Conservation (phyloP, 2,329 filamentous ascomycete species). For the Parasarocladium wereldwijsianum region DNA sequence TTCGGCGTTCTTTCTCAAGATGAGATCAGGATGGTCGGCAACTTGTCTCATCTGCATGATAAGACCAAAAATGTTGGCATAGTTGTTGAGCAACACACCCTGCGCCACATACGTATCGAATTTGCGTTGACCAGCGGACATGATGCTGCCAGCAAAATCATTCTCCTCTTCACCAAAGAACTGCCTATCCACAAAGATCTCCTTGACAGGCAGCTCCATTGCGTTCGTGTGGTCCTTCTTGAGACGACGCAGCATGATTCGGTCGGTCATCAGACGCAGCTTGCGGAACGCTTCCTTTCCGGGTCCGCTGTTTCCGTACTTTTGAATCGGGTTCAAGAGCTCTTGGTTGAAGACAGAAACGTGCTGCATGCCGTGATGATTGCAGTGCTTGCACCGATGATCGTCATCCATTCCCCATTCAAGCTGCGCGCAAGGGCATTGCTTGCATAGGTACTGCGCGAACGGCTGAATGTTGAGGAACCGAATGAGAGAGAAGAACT, state of each 20-base stretch:
- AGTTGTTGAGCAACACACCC: conserved; percentile 90
- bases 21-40: conserved; percentile 87
- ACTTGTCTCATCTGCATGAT: conserved; percentile 99
- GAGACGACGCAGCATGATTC: conserved; percentile 89
- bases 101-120: conserved; percentile 94
- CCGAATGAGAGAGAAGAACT: conserved; percentile 87
- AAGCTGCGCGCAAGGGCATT: conserved; percentile 63
- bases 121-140: conserved; percentile 74
- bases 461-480: conserved; percentile 85
- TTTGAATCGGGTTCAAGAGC: conserved; percentile 69
- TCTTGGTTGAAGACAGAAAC: conserved; percentile 77
- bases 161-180: conserved; percentile 96
- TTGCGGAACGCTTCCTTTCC: conserved; percentile 64
- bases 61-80: conserved; percentile 95
- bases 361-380: conserved; percentile 26
- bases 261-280: conserved; percentile 74
- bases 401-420: conserved; percentile 71
- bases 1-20: conserved; percentile 74
- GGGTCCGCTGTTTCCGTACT: conserved; percentile 41
- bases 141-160: conserved; percentile 90
- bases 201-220: conserved; percentile 94
- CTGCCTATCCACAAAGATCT: conserved; percentile 81
- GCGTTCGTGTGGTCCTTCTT: conserved; percentile 88
- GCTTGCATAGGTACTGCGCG: conserved; percentile 85
- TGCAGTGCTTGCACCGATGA: conserved; percentile 55